Evolutionary conservation across 176 grass and related monocot genomes (phyloP).

Genomic region (bread wheat (Triticum aestivum)): DNA sequence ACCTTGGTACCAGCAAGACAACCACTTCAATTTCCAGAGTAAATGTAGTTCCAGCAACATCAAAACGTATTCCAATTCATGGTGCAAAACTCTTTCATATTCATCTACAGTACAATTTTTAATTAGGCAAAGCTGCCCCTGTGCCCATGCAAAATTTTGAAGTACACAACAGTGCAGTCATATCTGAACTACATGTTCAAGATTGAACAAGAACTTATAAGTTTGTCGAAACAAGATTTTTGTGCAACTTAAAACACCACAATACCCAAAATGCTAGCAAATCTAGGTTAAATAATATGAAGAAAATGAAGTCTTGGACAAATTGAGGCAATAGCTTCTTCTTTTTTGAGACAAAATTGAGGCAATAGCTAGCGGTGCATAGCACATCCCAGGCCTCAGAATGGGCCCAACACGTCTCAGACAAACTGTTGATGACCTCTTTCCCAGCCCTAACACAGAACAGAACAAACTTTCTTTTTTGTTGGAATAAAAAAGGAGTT

Average conservation of each 20-base stretch:
- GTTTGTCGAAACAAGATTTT: neutral
- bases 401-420: neutral
- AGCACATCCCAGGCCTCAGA: neutral
- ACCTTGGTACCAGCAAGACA: neutral
- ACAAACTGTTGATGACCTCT: constrained; percentile 9
- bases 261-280: neutral
- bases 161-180: neutral
- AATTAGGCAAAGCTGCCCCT: neutral
- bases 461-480: constrained; percentile 19
- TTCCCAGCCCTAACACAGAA: constrained; percentile 22
- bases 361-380: neutral
- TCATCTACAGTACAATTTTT: neutral
- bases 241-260: neutral
- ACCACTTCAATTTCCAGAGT: neutral
- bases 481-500: neutral
- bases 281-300: neutral
- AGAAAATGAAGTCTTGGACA: neutral
- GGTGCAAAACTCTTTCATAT: neutral
- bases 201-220: neutral
- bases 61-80: neutral
- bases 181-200: neutral
- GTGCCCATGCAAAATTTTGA: neutral
- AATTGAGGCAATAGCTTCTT: neutral
- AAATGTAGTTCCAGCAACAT: neutral
- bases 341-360: neutral